Percentiles rank a stretch among this genome's conserved stretches.
phyloP scores from a whole-genome alignment of 1,139 yeast genomes.

The Yamadazyma blattariae region DNA sequence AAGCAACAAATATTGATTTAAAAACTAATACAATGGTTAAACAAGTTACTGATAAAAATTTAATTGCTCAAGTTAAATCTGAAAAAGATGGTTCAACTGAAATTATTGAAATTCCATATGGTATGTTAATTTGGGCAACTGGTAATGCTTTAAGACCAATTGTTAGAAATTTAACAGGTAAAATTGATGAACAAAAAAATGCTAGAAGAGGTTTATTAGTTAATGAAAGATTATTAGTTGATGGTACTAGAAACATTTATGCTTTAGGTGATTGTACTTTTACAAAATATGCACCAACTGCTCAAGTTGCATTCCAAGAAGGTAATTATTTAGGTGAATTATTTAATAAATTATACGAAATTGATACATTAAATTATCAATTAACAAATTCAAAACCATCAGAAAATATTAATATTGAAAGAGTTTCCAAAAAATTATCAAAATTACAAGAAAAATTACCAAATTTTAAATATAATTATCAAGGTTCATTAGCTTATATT shows the following conservation, averaged over 20 bases:
- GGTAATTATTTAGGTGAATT: conserved; percentile 77
- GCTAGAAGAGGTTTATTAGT: conserved; percentile 89
- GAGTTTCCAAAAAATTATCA: conserved; percentile 38
- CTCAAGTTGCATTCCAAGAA: conserved; percentile 96
- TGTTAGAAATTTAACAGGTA: conserved; percentile 61
- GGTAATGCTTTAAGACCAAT: conserved; percentile 91
- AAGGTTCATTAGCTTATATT: conserved; percentile 77
- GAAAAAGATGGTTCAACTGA: conserved; percentile 57
- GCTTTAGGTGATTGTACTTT: conserved; percentile 95
- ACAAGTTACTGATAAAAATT: conserved; percentile 66
- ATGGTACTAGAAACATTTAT: conserved; percentile 81
- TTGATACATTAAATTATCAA: conserved; percentile 55
- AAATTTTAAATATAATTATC: conserved; percentile 59
- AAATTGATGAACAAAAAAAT: conserved; percentile 77
- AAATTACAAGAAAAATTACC: conserved; percentile 48
- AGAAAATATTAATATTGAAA: conserved; percentile 34
- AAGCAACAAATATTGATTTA: conserved; percentile 74
- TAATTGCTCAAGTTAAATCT: conserved; percentile 68
- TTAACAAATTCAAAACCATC: conserved; percentile 23
- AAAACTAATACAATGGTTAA: conserved; percentile 85
- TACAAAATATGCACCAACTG: conserved; percentile 92
- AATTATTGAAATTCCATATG: conserved; percentile 70
- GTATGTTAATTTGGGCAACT: conserved; percentile 94
- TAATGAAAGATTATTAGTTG: conserved; percentile 76
- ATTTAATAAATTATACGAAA: conserved; percentile 66